Evolutionary conservation across 768 basidiomycete species (phyloP), one percentile per base, ranked within the genome.

Genomic region (Leccinum broughii): DNA sequence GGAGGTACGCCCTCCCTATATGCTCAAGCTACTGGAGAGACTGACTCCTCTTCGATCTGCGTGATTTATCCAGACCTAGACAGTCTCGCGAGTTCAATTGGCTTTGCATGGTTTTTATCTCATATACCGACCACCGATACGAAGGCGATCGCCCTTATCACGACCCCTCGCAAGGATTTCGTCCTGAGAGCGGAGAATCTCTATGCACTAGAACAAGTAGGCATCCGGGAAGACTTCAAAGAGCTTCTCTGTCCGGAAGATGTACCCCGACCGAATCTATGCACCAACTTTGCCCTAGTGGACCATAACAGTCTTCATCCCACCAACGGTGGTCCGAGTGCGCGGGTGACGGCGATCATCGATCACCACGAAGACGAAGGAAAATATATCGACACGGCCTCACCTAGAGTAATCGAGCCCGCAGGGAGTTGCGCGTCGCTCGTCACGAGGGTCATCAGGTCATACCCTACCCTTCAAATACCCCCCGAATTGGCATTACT

Each of bases 361-460:
- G 97, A 99, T 72, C 96, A 99, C 69, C 95, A 98, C 68, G 86
- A 80, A 15, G 96, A 99, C 72, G 95, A 98, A 68, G 79, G 81
- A 0, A 72, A 80, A 2, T 83, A 97, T 72, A 73, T 71, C 5
- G 80, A 83, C 56, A 83, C 78, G 1, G 86, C 85, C 0, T 73
- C 81, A n/a, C 89, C 90, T 3, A 84, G 95, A 22, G 74, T 85
- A 58, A 80, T 98, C 55, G 71, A 75, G 2, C 85, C 88, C 0
- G 83, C 82, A 0, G 97, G 96, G 3, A 93, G 91, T 62, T 93
- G 93, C 69, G 74, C 93, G 2, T 85, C 86, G 0, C 77, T 89
- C 13, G 71, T 98, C 76, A 66, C 91, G 66, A 68, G 55, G 56
- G 26, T 64, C 44, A 61, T 63, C 65, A 62, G 67, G 71, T 57